phyloP scores from a whole-genome alignment of 371 early-diverging fungal species.

The Mucor piriformis region DNA sequence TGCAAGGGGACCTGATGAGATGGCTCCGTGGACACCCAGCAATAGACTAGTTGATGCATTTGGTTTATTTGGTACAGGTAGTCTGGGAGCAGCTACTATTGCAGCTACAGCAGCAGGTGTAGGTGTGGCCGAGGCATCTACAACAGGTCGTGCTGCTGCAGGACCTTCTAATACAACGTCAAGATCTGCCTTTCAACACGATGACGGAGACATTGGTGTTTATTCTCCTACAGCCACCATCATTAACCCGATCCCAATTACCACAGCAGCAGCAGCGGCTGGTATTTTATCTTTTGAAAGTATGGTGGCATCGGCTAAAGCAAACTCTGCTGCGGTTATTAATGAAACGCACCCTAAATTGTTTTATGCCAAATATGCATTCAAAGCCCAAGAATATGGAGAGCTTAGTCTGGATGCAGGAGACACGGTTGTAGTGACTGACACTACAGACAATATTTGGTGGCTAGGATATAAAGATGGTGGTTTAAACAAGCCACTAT shows the following conservation, averaged over 20 bases:
- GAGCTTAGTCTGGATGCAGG: conserved; percentile 71
- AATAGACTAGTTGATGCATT: conserved; percentile 3
- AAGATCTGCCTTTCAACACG: neutral
- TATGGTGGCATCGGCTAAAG: conserved; percentile 26
- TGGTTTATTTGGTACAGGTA: conserved; percentile 10
- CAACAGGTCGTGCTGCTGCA: conserved; percentile 5
- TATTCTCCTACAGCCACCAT: neutral
- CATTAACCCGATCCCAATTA: neutral
- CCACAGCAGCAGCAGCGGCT: conserved; percentile 52
- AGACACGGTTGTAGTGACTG: conserved; percentile 73
- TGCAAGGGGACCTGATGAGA: conserved; percentile 28
- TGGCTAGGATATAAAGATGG: conserved; percentile 80
- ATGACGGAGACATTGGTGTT: conserved; percentile 6
- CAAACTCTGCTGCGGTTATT: conserved; percentile 8
- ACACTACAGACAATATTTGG: conserved; percentile 80
- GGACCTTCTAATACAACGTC: conserved; percentile 15
- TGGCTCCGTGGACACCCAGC: conserved; percentile 32
- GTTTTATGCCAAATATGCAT: conserved; percentile 74
- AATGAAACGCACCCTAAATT: conserved; percentile 44
- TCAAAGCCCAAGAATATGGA: conserved; percentile 75
- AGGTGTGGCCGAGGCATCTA: neutral
- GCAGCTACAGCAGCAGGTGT: conserved; percentile 10
- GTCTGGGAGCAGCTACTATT: neutral
- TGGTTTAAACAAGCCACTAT: conserved; percentile 34
- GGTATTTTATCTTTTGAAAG: conserved; percentile 29